Percentiles rank a stretch among this genome's conserved stretches.
Conservation (phyloP, 2,329 filamentous ascomycete species). For the Penicillium hordei region DNA sequence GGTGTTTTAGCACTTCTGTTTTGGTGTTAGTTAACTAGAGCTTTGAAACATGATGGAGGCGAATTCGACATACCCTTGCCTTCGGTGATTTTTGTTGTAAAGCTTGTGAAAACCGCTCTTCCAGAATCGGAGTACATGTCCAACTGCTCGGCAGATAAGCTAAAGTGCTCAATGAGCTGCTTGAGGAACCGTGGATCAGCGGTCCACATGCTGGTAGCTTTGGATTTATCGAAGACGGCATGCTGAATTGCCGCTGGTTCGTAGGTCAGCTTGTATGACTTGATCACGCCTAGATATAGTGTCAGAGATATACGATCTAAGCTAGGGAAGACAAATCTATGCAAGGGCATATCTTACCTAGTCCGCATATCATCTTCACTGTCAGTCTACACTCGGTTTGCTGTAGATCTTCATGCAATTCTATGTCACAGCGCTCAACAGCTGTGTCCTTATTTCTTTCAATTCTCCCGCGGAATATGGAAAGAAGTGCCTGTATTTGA, state of each 20-base stretch:
- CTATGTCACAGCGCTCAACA: constrained; percentile 63
- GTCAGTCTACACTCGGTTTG: constrained; percentile 61
- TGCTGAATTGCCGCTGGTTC: constrained; percentile 63
- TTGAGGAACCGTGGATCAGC: constrained; percentile 58
- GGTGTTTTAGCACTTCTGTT: constrained; percentile 63
- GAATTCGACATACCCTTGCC: constrained; percentile 51
- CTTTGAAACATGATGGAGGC: constrained; percentile 2
- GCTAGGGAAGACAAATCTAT: neutral
- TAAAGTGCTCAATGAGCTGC: constrained; percentile 65
- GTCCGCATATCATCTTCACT: constrained; percentile 62
- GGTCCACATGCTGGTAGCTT: constrained; percentile 58
- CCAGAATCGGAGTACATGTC: constrained; percentile 60
- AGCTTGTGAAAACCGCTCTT: constrained; percentile 63
- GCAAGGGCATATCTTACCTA: constrained; percentile 44
- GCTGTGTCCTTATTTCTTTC: constrained; percentile 60
- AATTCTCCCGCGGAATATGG: constrained; percentile 61
- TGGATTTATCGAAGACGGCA: constrained; percentile 60
- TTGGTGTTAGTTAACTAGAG: neutral
- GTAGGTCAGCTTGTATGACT: constrained; percentile 65
- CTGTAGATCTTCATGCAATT: constrained; percentile 56
- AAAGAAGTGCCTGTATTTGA: constrained; percentile 52
- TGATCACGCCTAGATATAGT: constrained; percentile 54
- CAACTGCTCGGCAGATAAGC: constrained; percentile 62
- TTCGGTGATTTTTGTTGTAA: constrained; percentile 63
- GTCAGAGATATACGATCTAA: constrained; percentile 1